Evolutionary conservation across 257 asterid species (phyloP).

Genomic region (Salvia rosmarinus): DNA sequence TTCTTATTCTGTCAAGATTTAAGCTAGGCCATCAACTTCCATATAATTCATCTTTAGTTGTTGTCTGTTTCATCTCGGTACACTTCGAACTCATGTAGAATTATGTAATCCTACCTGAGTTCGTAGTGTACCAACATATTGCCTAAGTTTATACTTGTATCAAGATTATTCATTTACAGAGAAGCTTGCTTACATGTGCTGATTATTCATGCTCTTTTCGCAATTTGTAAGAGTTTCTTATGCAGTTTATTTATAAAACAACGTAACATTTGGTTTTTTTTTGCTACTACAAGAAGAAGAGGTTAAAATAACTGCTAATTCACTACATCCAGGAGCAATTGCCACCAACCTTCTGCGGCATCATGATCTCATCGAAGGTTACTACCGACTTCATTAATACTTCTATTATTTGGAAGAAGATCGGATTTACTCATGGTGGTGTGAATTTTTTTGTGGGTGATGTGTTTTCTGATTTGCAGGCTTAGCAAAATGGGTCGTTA

Average conservation of each 20-base stretch:
- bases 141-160: no score
- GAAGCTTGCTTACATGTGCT: not conserved
- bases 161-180: not conserved
- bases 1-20: not conserved
- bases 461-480: conserved; percentile 45
- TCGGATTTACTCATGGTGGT: not conserved
- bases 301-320: conserved; percentile 73
- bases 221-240: not conserved
- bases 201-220: not conserved
- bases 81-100: no score
- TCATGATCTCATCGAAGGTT: conserved; percentile 52
- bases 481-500: conserved; percentile 49
- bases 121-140: not conserved
- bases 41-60: no score
- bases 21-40: no score
- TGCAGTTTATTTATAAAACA: not conserved
- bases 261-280: conserved; percentile 12
- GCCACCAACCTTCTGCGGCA: conserved; percentile 73
- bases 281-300: conserved; percentile 65
- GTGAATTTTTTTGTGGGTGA: not conserved
- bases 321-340: conserved; percentile 84
- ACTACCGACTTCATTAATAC: conserved; percentile 8
- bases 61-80: no score
- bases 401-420: not conserved
- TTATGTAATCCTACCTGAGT: no score